Conservation (phyloP, 2,329 filamentous ascomycete species). For the Pseudopithomyces chartarum region DNA sequence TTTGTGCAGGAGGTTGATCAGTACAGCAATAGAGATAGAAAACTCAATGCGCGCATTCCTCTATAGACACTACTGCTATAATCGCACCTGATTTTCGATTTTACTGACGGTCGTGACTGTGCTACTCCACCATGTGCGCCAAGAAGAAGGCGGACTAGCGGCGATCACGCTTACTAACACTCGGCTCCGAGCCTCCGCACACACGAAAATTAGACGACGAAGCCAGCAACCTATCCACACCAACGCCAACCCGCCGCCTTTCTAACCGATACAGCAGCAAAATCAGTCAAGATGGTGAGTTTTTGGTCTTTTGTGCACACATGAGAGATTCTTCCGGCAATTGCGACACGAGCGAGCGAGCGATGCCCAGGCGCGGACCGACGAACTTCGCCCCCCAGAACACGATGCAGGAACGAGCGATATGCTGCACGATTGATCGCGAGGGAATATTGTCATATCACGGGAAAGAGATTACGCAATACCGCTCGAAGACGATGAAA, state of each 20-base stretch:
- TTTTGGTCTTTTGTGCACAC: not conserved
- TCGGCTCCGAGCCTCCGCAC: conserved; percentile 38
- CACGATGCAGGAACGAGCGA: not conserved
- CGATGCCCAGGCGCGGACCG: conserved; percentile 17
- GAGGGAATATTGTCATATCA: not conserved
- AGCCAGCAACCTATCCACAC: conserved; percentile 34
- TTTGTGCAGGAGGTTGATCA: too few relatives aligned
- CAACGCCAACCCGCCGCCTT: conserved; percentile 41
- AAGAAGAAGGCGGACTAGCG: not conserved
- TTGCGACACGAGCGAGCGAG: conserved; percentile 38
- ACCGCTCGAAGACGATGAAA: not conserved
- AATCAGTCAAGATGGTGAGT: conserved; percentile 50
- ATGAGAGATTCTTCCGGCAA: conserved; percentile 10
- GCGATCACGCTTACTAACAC: conserved; percentile 24
- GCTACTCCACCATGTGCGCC: not conserved
- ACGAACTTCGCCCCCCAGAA: conserved; percentile 7
- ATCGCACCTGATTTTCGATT: too few relatives aligned
- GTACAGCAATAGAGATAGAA: too few relatives aligned
- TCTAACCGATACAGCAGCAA: conserved; percentile 42
- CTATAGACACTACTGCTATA: too few relatives aligned
- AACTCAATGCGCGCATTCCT: too few relatives aligned
- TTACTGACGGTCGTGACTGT: not conserved
- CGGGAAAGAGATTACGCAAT: not conserved
- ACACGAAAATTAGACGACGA: conserved; percentile 32
- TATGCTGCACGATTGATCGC: not conserved